Base-by-base conservation (phyloP, 768 basidiomycete species). In the Dentipellis sp. region DNA sequence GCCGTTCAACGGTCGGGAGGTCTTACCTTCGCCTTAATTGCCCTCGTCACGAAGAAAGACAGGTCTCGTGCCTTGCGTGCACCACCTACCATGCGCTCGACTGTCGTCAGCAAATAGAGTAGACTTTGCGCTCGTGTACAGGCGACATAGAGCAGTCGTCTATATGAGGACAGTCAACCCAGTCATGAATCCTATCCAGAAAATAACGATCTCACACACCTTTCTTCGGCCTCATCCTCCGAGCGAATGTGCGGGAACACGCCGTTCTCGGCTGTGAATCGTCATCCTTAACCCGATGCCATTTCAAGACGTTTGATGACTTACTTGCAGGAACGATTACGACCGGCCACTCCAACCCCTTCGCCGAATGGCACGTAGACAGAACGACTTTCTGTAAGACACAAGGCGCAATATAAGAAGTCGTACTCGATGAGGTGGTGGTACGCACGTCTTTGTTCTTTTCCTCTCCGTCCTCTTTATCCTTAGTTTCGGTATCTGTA, bases 261-360 rank as follows among this genome's bases (percentile, higher is more conserved):
- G 1, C 82, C 85, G 29, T 79, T 66, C 64, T 91, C 91, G 3
- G 83, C 88, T 88, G 56, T 19, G 51, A 14, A 54, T 42, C n/a
- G 21, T 46, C 37, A 58, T 53, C 62, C 39, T 52, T 16, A 48
- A 17, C 21, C 39, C 6, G 34, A 12, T 16, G 14, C 17, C 29
- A 37, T 16, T 45, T 36, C 12, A 38, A 56, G 10, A 36, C 22
- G 16, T 45, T 37, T 62, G 14, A 38, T 8, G 16, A 53, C 66
- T 58, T 64, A 85, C 85, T 82, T 12, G 84, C 80, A 21, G 87
- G 86, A 17, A 90, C 73, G 59, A 94, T 84, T 0, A 94, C 90
- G 1, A 93, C 86, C 1, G 92, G 91, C 91, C 91, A 95, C 68
- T 95, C 92, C 8, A 94, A 72, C 0, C 92, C 91, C 67, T 95